Percentiles rank a stretch among this genome's conserved stretches.
phyloP scores from a whole-genome alignment of 1,284 basidiomycete species.

The Moesziomyces parantarcticus region DNA sequence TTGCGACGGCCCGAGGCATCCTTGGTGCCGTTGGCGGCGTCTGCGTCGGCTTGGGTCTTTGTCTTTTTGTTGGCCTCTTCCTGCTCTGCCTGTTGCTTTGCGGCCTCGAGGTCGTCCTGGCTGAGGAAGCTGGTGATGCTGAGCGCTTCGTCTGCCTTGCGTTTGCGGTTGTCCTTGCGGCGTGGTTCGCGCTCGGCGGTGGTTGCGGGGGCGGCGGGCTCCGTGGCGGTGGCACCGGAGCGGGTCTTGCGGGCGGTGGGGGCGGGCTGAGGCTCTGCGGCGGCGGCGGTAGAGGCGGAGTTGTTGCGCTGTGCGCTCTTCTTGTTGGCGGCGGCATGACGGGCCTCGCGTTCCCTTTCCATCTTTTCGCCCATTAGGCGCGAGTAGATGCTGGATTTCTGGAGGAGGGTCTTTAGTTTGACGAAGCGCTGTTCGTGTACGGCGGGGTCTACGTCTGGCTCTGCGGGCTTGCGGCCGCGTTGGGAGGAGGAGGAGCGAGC shows the following conservation, averaged over 20 bases:
- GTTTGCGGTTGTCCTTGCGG: conserved; percentile 36
- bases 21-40: conserved; percentile 70
- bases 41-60: conserved; percentile 72
- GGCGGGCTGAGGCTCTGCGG: conserved; percentile 24
- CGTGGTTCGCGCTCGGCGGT: conserved; percentile 17
- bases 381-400: conserved; percentile 61
- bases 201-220: conserved; percentile 13
- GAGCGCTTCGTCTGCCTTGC: conserved; percentile 37
- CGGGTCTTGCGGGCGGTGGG: conserved; percentile 34
- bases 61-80: conserved; percentile 45
- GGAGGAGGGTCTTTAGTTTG: conserved; percentile 61
- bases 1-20: conserved; percentile 29
- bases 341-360: conserved; percentile 45
- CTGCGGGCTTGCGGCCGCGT: conserved; percentile 15
- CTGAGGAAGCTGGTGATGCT: conserved; percentile 52
- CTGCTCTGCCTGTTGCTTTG: conserved; percentile 25
- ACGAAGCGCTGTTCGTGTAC: conserved; percentile 52
- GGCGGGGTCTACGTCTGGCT: conserved; percentile 33
- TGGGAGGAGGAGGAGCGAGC: conserved; percentile 13
- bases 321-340: conserved; percentile 24
- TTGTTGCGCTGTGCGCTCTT: not conserved
- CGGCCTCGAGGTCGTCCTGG: conserved; percentile 49
- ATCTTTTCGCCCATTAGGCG: conserved; percentile 67
- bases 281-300: conserved; percentile 1
- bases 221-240: conserved; percentile 12